Evolutionary conservation across 2,329 filamentous ascomycete species (phyloP).

Genomic region (Nemania bipapillata): DNA sequence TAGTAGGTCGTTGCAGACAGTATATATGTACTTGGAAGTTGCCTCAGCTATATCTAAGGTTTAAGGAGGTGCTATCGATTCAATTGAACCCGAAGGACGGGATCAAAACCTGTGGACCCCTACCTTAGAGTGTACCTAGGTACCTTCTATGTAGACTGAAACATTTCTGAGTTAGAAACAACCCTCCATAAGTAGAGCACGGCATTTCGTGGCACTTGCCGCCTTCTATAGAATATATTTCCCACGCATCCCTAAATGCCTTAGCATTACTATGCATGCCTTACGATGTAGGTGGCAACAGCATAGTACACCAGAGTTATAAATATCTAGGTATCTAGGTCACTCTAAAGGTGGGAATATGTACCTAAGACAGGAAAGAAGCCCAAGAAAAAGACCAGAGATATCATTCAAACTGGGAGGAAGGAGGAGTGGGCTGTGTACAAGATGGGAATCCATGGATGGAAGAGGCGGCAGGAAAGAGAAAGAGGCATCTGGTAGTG

Average conservation of each 20-base stretch:
- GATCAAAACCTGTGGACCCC: conserved; percentile 17
- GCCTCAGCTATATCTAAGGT: too few species aligned
- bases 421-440: neutral
- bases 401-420: neutral
- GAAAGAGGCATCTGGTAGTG: conserved; percentile 12
- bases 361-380: conserved; percentile 1
- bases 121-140: neutral
- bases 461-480: conserved; percentile 29
- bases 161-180: neutral
- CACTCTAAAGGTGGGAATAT: too few species aligned
- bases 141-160: neutral
- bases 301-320: too few species aligned
- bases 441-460: neutral
- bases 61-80: conserved; percentile 13
- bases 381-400: neutral
- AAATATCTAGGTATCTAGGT: too few species aligned
- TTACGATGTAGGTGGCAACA: neutral
- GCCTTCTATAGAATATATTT: neutral
- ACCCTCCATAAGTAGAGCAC: conserved; percentile 21
- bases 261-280: neutral
- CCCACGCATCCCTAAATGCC: neutral
- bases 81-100: conserved; percentile 19
- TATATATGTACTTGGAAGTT: too few species aligned
- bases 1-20: too few species aligned
- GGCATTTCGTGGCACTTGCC: conserved; percentile 37